Base-by-base conservation (phyloP, 345 rosid species). In the Pistacia integerrima region DNA sequence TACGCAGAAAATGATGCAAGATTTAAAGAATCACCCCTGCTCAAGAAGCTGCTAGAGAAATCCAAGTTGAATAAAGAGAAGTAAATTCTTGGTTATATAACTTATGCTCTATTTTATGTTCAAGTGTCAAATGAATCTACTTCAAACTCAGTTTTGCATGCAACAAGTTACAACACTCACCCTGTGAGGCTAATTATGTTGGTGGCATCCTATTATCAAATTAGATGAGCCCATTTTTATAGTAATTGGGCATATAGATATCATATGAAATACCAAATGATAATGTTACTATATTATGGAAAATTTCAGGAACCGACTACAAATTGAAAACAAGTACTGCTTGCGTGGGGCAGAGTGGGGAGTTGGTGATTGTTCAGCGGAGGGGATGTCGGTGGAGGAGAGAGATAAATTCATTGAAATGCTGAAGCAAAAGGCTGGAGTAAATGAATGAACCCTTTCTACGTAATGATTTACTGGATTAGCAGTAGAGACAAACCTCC, bases 271-370 rank as follows among this genome's bases (percentile, higher is more conserved):
- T 5, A 6, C 22, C 22, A 46, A 25, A 28, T 63, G 10, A 48
- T 73, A 64, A 64, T 35, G 63, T 57, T 54, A 2, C 62, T 54
- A 28, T 11, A 35, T 64, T 4, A 36, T 54, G 30, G 51, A 44
- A 78, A 67, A 72, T 16, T 74, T 16, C 87, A 91, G 98, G 89
- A 91, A 94, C 85, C 77, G 76, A 73, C 88, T 80, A 84, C 83
- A 73, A 64, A 85, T 82, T 68, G 89, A 81, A 75, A 97, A 93
- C 86, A 95, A 93, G 73, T 95, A 94, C 76, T 94, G 98, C 82
- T 49, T 93, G 18, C 88, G 98, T 0, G 98, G 97, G 28, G 97
- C 98, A 3, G 97, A 93, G 76, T 93, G 97, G 98, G 98, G 98
- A 6, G 89, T 94, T 0, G 98, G 98, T 74, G 99, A 95, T 80